Conservation (phyloP, 345 rosid genomes). For the Salix suchowensis region DNA sequence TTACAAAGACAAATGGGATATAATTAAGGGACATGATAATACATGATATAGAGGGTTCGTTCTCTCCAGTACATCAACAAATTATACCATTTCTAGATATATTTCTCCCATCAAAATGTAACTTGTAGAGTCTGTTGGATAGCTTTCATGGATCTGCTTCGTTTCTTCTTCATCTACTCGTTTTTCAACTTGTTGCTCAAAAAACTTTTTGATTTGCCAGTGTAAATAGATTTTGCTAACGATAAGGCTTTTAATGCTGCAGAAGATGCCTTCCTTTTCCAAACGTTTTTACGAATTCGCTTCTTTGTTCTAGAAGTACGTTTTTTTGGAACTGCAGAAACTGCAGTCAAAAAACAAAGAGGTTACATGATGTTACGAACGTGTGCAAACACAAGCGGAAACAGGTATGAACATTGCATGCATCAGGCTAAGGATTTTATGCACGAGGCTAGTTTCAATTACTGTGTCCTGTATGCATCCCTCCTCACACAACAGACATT, state of each 20-base stretch:
- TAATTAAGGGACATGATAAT: neutral
- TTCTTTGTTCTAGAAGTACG: slow-evolving; percentile 7
- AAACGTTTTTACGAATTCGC: slow-evolving; percentile 10
- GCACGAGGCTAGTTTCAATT: neutral
- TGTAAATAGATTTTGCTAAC: slow-evolving; percentile 7
- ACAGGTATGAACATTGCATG: neutral
- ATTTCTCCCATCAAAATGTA: slow-evolving; percentile 1
- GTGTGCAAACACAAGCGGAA: neutral
- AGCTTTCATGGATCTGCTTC: neutral
- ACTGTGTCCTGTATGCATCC: neutral
- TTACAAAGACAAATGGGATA: neutral
- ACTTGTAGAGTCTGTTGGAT: neutral
- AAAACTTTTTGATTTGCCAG: slow-evolving; percentile 11
- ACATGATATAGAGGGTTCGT: neutral
- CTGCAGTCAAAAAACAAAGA: slow-evolving; percentile 7
- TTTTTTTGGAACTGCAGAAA: slow-evolving; percentile 8
- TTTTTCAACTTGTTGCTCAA: neutral
- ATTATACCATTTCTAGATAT: neutral
- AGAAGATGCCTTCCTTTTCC: slow-evolving; percentile 10
- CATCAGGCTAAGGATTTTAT: neutral
- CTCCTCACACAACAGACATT: neutral
- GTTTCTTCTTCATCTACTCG: slow-evolving; percentile 2
- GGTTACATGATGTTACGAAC: neutral
- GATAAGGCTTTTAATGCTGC: slow-evolving; percentile 9
- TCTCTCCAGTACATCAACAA: neutral